Evolutionary conservation across 1,284 basidiomycete genomes (phyloP).

Genomic region (Leccinum solheimii): DNA sequence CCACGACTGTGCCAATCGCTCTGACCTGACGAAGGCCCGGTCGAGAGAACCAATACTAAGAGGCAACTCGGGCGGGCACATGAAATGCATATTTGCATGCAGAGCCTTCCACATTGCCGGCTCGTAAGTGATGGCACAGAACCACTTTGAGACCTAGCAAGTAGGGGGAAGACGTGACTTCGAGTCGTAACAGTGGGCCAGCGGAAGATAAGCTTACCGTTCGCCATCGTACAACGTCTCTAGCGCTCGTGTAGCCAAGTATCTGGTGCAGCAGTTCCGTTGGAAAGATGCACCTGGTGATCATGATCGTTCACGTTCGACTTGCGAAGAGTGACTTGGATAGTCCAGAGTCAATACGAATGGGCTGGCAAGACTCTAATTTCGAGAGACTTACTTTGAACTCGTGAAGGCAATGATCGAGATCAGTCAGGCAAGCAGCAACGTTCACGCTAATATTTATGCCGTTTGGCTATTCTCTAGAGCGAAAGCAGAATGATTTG

Average conservation of each 20-base stretch:
- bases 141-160: not conserved
- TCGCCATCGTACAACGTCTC: not conserved
- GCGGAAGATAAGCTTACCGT: not conserved
- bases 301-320: not conserved
- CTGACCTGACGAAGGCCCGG: not conserved
- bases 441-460: not conserved
- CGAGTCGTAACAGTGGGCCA: not conserved
- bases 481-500: not conserved
- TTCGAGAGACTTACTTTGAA: not conserved
- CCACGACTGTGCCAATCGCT: not conserved
- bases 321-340: not conserved
- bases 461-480: no score
- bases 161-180: not conserved
- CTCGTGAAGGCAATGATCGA: not conserved
- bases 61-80: not conserved
- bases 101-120: not conserved
- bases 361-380: not conserved
- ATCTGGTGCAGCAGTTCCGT: not conserved
- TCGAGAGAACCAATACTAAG: not conserved
- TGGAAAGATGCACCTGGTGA: not conserved
- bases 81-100: not conserved
- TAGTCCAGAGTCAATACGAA: not conserved
- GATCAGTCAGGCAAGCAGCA: not conserved
- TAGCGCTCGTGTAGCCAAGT: not conserved
- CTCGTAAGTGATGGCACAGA: not conserved